Conservation (phyloP, 2,329 filamentous ascomycete species). For the Cladosporium sp. region DNA sequence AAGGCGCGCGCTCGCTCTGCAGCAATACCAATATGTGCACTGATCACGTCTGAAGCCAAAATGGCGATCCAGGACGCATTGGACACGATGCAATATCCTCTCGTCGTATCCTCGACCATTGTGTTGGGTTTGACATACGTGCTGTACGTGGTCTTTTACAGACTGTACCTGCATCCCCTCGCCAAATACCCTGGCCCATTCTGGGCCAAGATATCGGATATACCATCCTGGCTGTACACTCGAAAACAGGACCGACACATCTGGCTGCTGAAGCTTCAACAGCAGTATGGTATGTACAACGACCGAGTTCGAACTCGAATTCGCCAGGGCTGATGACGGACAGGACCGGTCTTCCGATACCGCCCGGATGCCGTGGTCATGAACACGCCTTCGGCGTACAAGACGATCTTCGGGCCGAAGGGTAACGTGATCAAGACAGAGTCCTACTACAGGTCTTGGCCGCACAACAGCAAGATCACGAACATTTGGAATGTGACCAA, state of each 20-base stretch:
- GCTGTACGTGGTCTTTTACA: not conserved
- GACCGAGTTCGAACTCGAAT: not conserved
- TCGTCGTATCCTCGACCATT: not conserved
- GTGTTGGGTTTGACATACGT: not conserved
- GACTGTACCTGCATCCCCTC: slow-evolving; percentile 9
- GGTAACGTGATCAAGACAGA: slow-evolving; percentile 19
- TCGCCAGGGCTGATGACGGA: not conserved
- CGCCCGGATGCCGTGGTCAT: slow-evolving; percentile 17
- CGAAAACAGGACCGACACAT: slow-evolving; percentile 16
- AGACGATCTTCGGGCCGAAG: slow-evolving; percentile 17
- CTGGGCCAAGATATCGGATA: slow-evolving; percentile 14
- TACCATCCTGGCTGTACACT: slow-evolving; percentile 16
- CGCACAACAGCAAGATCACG: slow-evolving; percentile 10
- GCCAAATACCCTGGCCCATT: slow-evolving; percentile 12
- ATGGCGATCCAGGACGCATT: not conserved
- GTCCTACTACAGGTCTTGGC: slow-evolving; percentile 16
- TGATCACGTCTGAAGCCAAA: not conserved
- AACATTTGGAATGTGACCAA: slow-evolving; percentile 19
- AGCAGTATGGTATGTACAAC: slow-evolving; percentile 14
- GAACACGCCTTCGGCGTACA: slow-evolving; percentile 17
- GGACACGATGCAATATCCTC: not conserved
- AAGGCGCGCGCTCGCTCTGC: no score
- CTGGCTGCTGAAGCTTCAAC: slow-evolving; percentile 15
- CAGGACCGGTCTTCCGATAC: slow-evolving; percentile 18
- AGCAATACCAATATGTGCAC: no score